These are phyloP conservation scores for Myriosclerotinia scirpicola DNA, from an alignment of 2,329 filamentous ascomycete species.

Conservation along the genomic window DNA sequence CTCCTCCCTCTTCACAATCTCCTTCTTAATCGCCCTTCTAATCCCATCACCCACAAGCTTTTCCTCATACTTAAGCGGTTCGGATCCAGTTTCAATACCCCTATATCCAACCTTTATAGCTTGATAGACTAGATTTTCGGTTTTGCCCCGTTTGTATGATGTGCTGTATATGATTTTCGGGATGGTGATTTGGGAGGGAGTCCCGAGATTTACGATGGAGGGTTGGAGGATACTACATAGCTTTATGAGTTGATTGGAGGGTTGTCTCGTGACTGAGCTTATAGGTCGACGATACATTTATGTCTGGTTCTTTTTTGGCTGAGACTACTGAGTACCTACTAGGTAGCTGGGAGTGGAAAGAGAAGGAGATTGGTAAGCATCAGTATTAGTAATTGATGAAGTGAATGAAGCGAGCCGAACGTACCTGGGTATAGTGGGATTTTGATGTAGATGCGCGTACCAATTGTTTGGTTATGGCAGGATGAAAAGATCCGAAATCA, in stretches of 20 bases:
- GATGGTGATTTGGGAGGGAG: slow-evolving; percentile 40
- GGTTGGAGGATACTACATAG: not conserved
- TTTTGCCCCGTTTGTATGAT: slow-evolving; percentile 78
- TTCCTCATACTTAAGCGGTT: slow-evolving; percentile 78
- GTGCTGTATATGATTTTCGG: slow-evolving; percentile 71
- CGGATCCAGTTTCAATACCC: slow-evolving; percentile 74
- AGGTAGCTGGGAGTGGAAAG: not conserved
- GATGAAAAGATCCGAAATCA: not conserved
- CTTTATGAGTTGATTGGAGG: not conserved
- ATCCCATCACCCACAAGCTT: slow-evolving; percentile 67
- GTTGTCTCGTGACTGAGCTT: not conserved
- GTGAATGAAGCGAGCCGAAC: not conserved
- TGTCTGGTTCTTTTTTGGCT: not conserved
- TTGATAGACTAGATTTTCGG: slow-evolving; percentile 64
- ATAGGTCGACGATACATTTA: not conserved
- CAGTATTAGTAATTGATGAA: not conserved
- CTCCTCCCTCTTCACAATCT: slow-evolving; percentile 57
- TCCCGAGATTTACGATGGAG: slow-evolving; percentile 14
- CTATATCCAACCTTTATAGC: slow-evolving; percentile 70
- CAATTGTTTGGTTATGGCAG: not conserved
- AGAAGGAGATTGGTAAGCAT: not conserved
- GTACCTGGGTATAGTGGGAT: not conserved
- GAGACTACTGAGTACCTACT: not conserved
- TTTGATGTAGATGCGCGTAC: not conserved
- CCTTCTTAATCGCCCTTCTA: slow-evolving; percentile 57